phyloP scores from a whole-genome alignment of 345 rosid species.

The Citrus cavaleriei region DNA sequence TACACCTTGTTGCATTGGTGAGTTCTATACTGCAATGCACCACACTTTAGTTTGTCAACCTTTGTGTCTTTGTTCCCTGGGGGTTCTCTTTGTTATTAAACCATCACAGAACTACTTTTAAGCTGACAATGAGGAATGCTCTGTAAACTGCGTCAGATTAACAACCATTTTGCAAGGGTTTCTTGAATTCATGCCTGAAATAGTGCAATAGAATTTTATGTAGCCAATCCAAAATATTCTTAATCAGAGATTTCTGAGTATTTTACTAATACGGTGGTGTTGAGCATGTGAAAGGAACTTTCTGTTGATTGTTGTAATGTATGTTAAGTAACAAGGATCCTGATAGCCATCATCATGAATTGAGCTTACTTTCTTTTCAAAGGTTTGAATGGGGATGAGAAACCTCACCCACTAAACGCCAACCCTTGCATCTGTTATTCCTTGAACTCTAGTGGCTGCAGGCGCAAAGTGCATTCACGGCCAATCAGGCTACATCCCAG shows the following conservation, averaged over 20 bases:
- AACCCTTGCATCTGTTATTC: too few relatives aligned
- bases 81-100: background rate
- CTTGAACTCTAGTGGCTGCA: too few relatives aligned
- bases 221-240: background rate
- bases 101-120: background rate
- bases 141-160: background rate
- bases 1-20: slow-evolving; percentile 83
- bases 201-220: background rate
- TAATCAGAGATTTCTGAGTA: background rate
- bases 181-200: background rate
- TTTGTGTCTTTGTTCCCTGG: background rate
- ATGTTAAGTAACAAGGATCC: background rate
- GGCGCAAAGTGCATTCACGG: too few relatives aligned
- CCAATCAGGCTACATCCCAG: too few relatives aligned
- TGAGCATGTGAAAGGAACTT: background rate
- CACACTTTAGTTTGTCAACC: background rate
- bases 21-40: slow-evolving; percentile 25
- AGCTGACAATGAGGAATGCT: background rate
- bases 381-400: too few relatives aligned
- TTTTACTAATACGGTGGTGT: background rate
- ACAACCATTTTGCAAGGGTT: background rate
- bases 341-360: background rate
- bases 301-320: background rate
- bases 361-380: background rate
- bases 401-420: too few relatives aligned